phyloP scores from a whole-genome alignment of 2,329 filamentous ascomycete species.

The Calycina marina region DNA sequence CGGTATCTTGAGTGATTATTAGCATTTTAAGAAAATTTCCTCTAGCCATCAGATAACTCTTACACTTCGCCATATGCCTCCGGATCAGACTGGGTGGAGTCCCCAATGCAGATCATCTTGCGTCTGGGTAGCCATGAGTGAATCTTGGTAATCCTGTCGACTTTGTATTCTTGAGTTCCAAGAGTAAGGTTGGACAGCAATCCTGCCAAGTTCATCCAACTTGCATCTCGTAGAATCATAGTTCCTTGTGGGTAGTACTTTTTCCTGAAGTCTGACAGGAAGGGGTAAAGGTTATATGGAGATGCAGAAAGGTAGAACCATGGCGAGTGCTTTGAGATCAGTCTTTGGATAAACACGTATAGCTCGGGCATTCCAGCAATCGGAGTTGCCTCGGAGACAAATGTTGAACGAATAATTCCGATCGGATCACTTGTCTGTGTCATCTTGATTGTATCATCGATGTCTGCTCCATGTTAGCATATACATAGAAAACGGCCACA shows the following conservation, averaged over 20 bases:
- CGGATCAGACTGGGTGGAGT: slow-evolving; percentile 83
- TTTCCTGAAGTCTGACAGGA: slow-evolving; percentile 62
- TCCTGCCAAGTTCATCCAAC: slow-evolving; percentile 72
- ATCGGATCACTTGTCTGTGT: slow-evolving; percentile 69
- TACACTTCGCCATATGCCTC: slow-evolving; percentile 78
- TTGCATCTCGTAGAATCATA: slow-evolving; percentile 70
- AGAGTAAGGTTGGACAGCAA: slow-evolving; percentile 66
- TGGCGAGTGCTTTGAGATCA: slow-evolving; percentile 43
- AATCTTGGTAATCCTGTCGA: slow-evolving; percentile 63
- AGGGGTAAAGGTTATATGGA: slow-evolving; percentile 86
- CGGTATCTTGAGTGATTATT: slow-evolving; percentile 33
- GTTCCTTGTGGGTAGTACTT: slow-evolving; percentile 62
- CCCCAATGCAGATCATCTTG: slow-evolving; percentile 73
- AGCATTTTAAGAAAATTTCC: slow-evolving; percentile 2
- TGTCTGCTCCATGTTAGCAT: slow-evolving; percentile 40
- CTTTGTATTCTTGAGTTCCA: slow-evolving; percentile 76
- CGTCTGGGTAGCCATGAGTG: slow-evolving; percentile 63
- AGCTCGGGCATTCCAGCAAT: slow-evolving; percentile 74
- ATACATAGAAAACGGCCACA: background rate
- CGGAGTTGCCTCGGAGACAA: slow-evolving; percentile 58
- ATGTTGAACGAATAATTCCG: slow-evolving; percentile 72
- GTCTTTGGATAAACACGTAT: slow-evolving; percentile 49
- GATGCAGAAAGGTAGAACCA: slow-evolving; percentile 94
- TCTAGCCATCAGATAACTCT: too few species aligned
- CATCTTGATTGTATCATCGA: slow-evolving; percentile 92